phyloP scores from a whole-genome alignment of 2,329 filamentous ascomycete species.

The Dothiorella sarmentorum region DNA sequence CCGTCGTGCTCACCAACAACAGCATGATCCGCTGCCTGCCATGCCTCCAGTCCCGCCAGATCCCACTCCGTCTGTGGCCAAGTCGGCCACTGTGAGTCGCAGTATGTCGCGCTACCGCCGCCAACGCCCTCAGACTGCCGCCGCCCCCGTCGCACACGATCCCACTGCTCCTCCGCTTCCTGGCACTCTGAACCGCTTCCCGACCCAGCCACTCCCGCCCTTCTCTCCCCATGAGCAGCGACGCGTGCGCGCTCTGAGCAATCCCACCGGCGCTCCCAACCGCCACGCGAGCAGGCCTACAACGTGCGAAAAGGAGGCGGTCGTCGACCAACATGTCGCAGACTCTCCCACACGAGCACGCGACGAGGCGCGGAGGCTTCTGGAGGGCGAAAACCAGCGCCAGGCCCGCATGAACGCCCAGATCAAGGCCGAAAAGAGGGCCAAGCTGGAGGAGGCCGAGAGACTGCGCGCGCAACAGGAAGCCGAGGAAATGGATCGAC shows the following conservation, averaged over 20 bases:
- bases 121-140: slow-evolving; percentile 28
- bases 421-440: slow-evolving; percentile 33
- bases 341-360: slow-evolving; percentile 24
- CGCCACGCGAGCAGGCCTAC: neutral
- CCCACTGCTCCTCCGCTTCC: slow-evolving; percentile 22
- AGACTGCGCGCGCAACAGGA: slow-evolving; percentile 30
- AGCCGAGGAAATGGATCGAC: slow-evolving; percentile 31
- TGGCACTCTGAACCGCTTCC: slow-evolving; percentile 6
- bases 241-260: slow-evolving; percentile 16
- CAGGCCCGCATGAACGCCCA: slow-evolving; percentile 28
- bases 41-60: slow-evolving; percentile 27
- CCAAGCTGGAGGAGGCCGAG: slow-evolving; percentile 29
- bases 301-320: neutral
- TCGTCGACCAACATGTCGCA: neutral
- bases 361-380: slow-evolving; percentile 32
- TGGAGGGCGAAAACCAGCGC: slow-evolving; percentile 29
- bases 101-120: slow-evolving; percentile 43
- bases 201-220: neutral
- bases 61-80: neutral
- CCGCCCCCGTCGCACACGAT: slow-evolving; percentile 26
- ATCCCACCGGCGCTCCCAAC: neutral
- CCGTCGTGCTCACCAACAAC: slow-evolving; percentile 42
- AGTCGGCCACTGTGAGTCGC: slow-evolving; percentile 28
- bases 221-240: neutral
- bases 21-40: slow-evolving; percentile 26